These are phyloP conservation scores for Talaromyces islandicus DNA, from an alignment of 2,329 filamentous ascomycete species.

Conservation along the genomic window DNA sequence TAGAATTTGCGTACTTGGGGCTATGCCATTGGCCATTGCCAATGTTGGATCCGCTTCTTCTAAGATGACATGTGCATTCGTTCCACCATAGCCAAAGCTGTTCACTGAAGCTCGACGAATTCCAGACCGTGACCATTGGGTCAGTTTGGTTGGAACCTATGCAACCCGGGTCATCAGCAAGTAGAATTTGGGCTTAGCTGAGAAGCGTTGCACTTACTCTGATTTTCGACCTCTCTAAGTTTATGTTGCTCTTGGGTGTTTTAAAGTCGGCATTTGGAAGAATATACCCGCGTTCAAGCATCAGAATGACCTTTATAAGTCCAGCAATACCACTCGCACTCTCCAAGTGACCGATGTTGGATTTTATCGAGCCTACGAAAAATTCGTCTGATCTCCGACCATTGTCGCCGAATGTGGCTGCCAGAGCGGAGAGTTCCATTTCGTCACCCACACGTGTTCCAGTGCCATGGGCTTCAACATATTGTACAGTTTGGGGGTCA, in stretches of 20 bases:
- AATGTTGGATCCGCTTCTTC: no score
- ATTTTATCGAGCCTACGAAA: constrained; percentile 23
- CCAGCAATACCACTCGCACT: constrained; percentile 21
- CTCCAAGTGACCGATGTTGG: constrained; percentile 25
- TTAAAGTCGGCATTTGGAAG: constrained; percentile 34
- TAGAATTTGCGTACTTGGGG: no score
- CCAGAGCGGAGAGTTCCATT: constrained; percentile 16
- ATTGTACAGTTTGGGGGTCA: constrained; percentile 6
- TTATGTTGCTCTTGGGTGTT: constrained; percentile 19
- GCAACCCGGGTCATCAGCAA: no score
- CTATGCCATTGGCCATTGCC: no score
- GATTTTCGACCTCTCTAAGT: constrained; percentile 12
- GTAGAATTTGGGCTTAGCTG: no score
- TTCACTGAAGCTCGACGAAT: no score
- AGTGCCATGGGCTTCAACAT: constrained; percentile 22
- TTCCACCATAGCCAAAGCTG: no score
- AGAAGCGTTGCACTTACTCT: constrained; percentile 13
- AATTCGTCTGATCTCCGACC: background rate
- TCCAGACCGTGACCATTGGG: no score
- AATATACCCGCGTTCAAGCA: constrained; percentile 22
- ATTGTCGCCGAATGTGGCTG: constrained; percentile 6
- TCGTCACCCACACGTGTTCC: constrained; percentile 17
- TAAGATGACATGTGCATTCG: no score
- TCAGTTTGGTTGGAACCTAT: no score
- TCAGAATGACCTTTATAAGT: constrained; percentile 21